Conservation (phyloP, 148 eudicot genomes). For the Euryodendron excelsum region DNA sequence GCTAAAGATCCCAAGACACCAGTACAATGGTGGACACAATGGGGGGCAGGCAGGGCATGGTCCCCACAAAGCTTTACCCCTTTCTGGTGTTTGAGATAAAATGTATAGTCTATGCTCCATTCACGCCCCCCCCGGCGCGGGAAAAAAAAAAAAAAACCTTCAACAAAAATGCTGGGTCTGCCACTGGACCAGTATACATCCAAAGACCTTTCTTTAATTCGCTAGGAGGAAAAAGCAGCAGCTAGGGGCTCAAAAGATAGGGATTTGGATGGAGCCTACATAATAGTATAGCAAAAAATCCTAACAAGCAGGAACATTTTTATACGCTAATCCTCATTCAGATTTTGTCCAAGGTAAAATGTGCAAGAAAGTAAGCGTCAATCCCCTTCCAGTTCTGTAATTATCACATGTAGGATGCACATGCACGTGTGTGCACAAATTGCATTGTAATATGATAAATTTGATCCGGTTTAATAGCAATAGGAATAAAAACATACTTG, state of each 20-base stretch:
- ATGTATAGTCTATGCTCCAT: too few species aligned
- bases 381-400: not conserved
- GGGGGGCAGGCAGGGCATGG: too few species aligned
- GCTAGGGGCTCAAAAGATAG: not conserved
- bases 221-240: not conserved
- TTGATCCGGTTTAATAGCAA: not conserved
- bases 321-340: not conserved
- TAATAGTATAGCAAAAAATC: not conserved
- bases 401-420: not conserved
- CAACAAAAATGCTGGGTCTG: too few species aligned
- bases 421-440: too few species aligned
- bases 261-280: not conserved
- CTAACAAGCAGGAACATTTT: not conserved
- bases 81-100: too few species aligned
- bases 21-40: too few species aligned
- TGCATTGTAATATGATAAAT: too few species aligned
- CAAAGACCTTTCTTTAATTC: not conserved
- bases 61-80: too few species aligned
- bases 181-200: not conserved
- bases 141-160: too few species aligned
- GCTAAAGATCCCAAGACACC: too few species aligned
- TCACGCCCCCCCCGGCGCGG: too few species aligned
- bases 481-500: conserved; percentile 57
- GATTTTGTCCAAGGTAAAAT: not conserved
- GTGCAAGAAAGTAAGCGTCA: not conserved